Percentiles rank a stretch among this genome's conserved stretches.
phyloP scores from a whole-genome alignment of 1,284 basidiomycete genomes.

The Rhodofomes roseus region DNA sequence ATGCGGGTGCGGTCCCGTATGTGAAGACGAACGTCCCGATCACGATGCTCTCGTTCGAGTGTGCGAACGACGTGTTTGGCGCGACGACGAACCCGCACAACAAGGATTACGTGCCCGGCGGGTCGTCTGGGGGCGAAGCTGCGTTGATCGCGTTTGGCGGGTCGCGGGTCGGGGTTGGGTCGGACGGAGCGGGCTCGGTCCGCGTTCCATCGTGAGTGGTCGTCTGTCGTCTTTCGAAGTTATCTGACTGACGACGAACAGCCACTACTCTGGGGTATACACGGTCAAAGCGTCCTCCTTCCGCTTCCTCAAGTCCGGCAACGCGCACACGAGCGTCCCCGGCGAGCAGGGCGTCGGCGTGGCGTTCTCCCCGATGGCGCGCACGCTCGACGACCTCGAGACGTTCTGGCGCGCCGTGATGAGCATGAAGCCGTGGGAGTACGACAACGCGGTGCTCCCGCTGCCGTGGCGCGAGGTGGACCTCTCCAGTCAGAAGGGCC shows the following conservation, averaged over 20 bases:
- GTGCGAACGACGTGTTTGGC: conserved; percentile 82
- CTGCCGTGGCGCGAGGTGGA: conserved; percentile 54
- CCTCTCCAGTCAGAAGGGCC: conserved; percentile 32
- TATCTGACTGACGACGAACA: conserved; percentile 3
- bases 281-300: conserved; percentile 34
- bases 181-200: conserved; percentile 73
- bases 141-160: conserved; percentile 77
- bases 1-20: conserved; percentile 54
- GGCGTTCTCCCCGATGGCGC: conserved; percentile 30
- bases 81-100: conserved; percentile 71
- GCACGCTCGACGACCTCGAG: conserved; percentile 29
- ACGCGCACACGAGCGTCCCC: conserved; percentile 40
- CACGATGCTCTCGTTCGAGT: conserved; percentile 86
- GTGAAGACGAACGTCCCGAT: conserved; percentile 81
- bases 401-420: conserved; percentile 41
- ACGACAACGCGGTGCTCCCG: conserved; percentile 54
- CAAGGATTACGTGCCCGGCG: conserved; percentile 64
- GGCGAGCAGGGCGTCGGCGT: conserved; percentile 48
- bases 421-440: conserved; percentile 55
- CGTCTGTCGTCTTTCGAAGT: too few species aligned
- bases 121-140: conserved; percentile 78
- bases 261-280: conserved; percentile 29
- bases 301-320: conserved; percentile 49
- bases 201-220: conserved; percentile 8
- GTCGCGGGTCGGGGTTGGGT: conserved; percentile 74